Base-by-base conservation (phyloP, 1,284 basidiomycete species). In the Melampsora americana region DNA sequence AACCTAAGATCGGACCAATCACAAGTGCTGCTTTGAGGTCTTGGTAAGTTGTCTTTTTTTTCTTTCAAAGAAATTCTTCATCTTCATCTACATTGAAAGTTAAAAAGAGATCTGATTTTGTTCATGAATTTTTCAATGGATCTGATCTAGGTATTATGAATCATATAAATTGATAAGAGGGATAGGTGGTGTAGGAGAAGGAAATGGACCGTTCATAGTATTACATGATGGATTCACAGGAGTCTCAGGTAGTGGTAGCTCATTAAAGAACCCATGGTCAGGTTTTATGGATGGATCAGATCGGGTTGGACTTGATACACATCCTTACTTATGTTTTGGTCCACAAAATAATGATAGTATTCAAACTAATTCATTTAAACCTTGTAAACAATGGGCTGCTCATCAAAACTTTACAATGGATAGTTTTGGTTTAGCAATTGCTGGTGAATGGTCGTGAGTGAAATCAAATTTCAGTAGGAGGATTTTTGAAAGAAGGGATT, bases 191-290 rank as follows among this genome's bases (percentile, higher is more conserved):
- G 84, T 84, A 16, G 93, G 93, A 12, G 84, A 85, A 78, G 92
- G 91, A 73, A 90, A 92, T 1, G 93, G 94, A 0, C 89, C 93
- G 5, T 88, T 87, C 79, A 85, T 96, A 35, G 88, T 89, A 16
- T 86, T 90, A 78, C 93, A 81, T 77, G 92, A 96, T 79, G 92
- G 88, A 32, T 95, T 95, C 85, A 78, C 88, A 61, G 85, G 87
- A 30, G n/a, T 67, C 3, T 56, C 53, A 56, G 65, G 72, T 14
- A 48, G 46, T 18, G 69, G 69, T 20, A 44, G 46, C 39, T 32
- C 70, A 0, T n/a, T 44, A 2, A 76, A 69, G 66, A 68, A 50
- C 28, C 56, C 23, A 61, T 76, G 73, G 73, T 46, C 66, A 26
- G 73, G 73, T 0, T 69, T 76, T 60, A 59, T 76, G 59, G 28